Evolutionary conservation across 352 stramenopile species (phyloP), one percentile per base, ranked within the genome.

Genomic region (Elongisporangium anandrum): DNA sequence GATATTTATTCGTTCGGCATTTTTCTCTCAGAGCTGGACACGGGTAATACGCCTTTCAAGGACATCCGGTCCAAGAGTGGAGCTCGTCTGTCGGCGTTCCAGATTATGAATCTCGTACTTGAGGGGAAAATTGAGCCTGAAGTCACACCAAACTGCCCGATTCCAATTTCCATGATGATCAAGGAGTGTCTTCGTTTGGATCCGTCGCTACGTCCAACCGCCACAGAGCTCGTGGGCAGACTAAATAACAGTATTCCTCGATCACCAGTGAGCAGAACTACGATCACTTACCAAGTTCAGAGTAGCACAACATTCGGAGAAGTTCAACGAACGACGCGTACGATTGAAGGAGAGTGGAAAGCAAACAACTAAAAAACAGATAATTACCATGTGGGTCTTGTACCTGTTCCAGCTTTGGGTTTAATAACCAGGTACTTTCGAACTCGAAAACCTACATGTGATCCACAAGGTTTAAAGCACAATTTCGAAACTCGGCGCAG

Each of bases 1-100:
- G 82, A 92, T 71, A 83, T 92, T 61, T 92, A 90, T 70, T 84
- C 75, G 48, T 88, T 88, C 63, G 82, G 81, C 52, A 73, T 89
- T 23, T 55, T 85, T 39, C 22, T 81, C 26, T 66, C 73, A 13
- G 73, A 81, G 62, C 58, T 81, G 22, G 69, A 77, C 59, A 81
- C 72, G 15, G 64, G 66, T 34, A 50, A 59, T 24, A 70, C 59
- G 8, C 75, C 75, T 23, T 85, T 68, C 53, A 50, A 71, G 50
- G 57, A 65, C 54, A 53, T 48, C 0, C 50, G 64, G 15, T 41
- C 29, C 1, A 41, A 1, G 6, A 15, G 9, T 15, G 29, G 29
- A 41, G 4, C 29, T 41, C 29, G 29, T 1, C 2, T 41, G 29
- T 41, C 29, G 9, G 71, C 69, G 2, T 79, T 83, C 54, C 72